Percentiles rank a stretch among this genome's conserved stretches.
phyloP scores from a whole-genome alignment of 768 basidiomycete species.

The Phlebiopsis gigantea region DNA sequence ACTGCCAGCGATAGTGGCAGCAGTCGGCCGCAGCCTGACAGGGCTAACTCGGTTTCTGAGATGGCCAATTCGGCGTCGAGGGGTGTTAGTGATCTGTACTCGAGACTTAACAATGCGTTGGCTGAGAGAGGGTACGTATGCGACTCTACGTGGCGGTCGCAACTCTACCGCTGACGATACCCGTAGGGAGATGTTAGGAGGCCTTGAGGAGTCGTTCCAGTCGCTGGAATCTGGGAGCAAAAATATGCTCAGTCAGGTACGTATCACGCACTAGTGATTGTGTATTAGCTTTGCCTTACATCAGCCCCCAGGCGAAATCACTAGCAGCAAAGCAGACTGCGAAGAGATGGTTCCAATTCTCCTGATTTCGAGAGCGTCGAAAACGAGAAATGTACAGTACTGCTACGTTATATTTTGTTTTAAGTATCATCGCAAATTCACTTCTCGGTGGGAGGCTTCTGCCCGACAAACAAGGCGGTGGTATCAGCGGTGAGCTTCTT shows the following conservation, averaged over 20 bases:
- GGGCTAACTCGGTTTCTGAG: slow-evolving; percentile 10
- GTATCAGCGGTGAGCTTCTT: slow-evolving; percentile 37
- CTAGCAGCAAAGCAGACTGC: slow-evolving; percentile 58
- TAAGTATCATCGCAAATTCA: background rate
- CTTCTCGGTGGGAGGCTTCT: slow-evolving; percentile 14
- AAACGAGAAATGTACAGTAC: background rate
- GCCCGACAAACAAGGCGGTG: slow-evolving; percentile 30
- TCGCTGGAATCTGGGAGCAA: slow-evolving; percentile 62
- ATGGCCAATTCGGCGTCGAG: slow-evolving; percentile 20
- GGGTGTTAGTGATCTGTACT: slow-evolving; percentile 24
- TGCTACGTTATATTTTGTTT: background rate
- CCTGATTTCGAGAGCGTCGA: slow-evolving; percentile 9
- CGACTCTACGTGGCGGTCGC: background rate
- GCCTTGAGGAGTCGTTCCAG: slow-evolving; percentile 58
- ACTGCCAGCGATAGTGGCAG: background rate
- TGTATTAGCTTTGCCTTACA: background rate
- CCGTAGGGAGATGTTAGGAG: slow-evolving; percentile 55
- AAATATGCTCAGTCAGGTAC: slow-evolving; percentile 60
- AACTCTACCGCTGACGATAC: too few species aligned
- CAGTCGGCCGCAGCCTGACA: slow-evolving; percentile 1
- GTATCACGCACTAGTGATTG: background rate
- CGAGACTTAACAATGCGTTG: slow-evolving; percentile 39
- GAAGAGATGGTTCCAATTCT: slow-evolving; percentile 64
- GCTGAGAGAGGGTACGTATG: slow-evolving; percentile 55
- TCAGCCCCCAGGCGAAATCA: slow-evolving; percentile 47